These are phyloP conservation scores for Ilex paraguariensis DNA, from an alignment of 305 asterid species.

Conservation along the genomic window DNA sequence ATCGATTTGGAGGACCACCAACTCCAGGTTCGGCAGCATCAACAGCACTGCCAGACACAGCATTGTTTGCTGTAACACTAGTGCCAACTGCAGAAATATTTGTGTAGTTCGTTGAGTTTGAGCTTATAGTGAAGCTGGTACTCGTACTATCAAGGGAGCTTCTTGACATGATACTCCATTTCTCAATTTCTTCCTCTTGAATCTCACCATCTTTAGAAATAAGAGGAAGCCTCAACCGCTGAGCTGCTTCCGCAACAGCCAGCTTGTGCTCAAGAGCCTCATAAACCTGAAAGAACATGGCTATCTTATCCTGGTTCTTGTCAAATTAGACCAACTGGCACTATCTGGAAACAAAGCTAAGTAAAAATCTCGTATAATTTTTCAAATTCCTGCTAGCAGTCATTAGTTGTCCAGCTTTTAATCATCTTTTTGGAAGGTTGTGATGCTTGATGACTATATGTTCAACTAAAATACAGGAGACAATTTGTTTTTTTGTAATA, in stretches of 20 bases:
- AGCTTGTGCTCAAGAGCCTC: slow-evolving; percentile 91
- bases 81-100: slow-evolving; percentile 40
- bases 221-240: slow-evolving; percentile 88
- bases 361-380: neutral
- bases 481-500: too few relatives aligned
- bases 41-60: slow-evolving; percentile 31
- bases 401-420: neutral
- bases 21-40: slow-evolving; percentile 85
- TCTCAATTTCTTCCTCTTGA: slow-evolving; percentile 88
- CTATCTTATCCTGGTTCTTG: neutral
- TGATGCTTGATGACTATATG: too few relatives aligned
- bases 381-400: neutral
- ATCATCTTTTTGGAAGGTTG: too few relatives aligned
- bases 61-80: slow-evolving; percentile 34
- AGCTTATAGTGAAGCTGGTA: slow-evolving; percentile 64
- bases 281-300: slow-evolving; percentile 53
- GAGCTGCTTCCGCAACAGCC: slow-evolving; percentile 96
- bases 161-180: slow-evolving; percentile 72
- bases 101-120: slow-evolving; percentile 69
- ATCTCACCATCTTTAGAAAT: slow-evolving; percentile 88
- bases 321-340: neutral
- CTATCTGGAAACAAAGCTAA: neutral
- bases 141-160: slow-evolving; percentile 81
- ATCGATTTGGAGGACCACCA: slow-evolving; percentile 93
- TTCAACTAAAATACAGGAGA: too few relatives aligned